A percentile compares a stretch with the other conserved stretches of the same genome.
phyloP scores from a whole-genome alignment of 805 yeast species.

The Candida methanosorbosa region DNA sequence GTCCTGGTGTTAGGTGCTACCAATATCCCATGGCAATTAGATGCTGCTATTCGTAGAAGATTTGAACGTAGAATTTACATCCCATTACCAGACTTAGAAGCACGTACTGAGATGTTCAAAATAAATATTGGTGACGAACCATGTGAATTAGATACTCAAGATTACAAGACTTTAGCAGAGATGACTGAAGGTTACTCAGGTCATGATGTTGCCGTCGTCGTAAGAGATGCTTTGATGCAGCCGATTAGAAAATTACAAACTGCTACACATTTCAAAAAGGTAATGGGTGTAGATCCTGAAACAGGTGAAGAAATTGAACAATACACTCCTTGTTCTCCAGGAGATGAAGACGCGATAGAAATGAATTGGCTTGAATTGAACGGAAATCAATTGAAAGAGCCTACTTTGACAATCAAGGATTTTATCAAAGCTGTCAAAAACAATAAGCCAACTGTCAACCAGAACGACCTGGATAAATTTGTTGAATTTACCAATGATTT shows the following conservation, averaged over 20 bases:
- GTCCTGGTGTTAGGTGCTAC: constrained; percentile 96
- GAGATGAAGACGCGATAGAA: constrained; percentile 79
- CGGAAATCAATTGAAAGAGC: constrained; percentile 84
- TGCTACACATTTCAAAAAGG: constrained; percentile 87
- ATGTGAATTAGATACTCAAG: constrained; percentile 64
- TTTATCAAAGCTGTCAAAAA: constrained; percentile 86
- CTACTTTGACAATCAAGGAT: constrained; percentile 82
- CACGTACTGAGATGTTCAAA: constrained; percentile 89
- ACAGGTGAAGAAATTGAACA: constrained; percentile 30
- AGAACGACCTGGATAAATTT: constrained; percentile 72
- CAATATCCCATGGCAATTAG: constrained; percentile 97
- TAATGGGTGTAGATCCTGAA: constrained; percentile 31
- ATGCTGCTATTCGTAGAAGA: constrained; percentile 94
- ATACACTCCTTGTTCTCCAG: constrained; percentile 94
- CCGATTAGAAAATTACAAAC: constrained; percentile 92
- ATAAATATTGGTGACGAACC: constrained; percentile 88
- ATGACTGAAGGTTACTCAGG: constrained; percentile 98
- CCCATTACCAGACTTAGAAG: constrained; percentile 89
- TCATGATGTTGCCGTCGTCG: constrained; percentile 93
- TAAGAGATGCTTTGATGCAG: constrained; percentile 95
- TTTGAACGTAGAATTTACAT: constrained; percentile 94
- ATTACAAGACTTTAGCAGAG: constrained; percentile 70
- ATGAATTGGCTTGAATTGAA: constrained; percentile 91
- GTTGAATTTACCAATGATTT: constrained; percentile 87
- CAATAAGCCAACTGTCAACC: constrained; percentile 92